phyloP scores from a whole-genome alignment of 805 yeast genomes.

The Cyberlindnera mrakii region DNA sequence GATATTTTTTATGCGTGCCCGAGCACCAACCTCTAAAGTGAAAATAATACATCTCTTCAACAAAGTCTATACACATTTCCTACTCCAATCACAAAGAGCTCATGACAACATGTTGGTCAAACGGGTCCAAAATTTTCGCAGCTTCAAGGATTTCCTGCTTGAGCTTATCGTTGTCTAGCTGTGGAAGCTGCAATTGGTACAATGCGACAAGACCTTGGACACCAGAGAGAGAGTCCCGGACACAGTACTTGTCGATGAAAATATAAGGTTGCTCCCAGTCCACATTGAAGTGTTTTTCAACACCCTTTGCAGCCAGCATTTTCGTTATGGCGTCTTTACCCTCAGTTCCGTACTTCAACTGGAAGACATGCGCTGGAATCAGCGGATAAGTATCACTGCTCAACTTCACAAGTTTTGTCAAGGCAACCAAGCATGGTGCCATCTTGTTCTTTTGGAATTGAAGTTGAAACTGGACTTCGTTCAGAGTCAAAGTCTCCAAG shows the following conservation, averaged over 20 bases:
- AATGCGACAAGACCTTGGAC: conserved; percentile 13
- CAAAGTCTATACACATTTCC: not conserved
- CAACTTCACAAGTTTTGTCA: conserved; percentile 17
- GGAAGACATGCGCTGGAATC: conserved; percentile 16
- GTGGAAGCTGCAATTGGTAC: conserved; percentile 11
- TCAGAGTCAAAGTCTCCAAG: conserved; percentile 29
- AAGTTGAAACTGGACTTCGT: conserved; percentile 20
- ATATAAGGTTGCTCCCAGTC: conserved; percentile 10
- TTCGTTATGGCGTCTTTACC: conserved; percentile 15
- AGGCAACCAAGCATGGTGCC: conserved; percentile 18
- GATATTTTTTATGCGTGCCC: no score
- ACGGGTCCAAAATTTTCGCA: conserved; percentile 14
- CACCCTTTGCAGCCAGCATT: conserved; percentile 20
- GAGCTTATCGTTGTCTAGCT: conserved; percentile 12
- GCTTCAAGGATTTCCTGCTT: conserved; percentile 11
- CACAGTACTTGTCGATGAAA: conserved; percentile 12
- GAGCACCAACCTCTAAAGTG: no score
- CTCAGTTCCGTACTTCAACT: conserved; percentile 16
- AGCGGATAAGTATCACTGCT: conserved; percentile 15
- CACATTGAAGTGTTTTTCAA: conserved; percentile 19
- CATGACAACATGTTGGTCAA: conserved; percentile 12
- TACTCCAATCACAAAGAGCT: conserved; percentile 4
- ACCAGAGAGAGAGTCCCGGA: conserved; percentile 6
- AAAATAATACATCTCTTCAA: no score
- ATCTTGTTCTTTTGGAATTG: conserved; percentile 20